Base-by-base conservation (phyloP, 148 eudicot species). In the Amaranthus cruentus region DNA sequence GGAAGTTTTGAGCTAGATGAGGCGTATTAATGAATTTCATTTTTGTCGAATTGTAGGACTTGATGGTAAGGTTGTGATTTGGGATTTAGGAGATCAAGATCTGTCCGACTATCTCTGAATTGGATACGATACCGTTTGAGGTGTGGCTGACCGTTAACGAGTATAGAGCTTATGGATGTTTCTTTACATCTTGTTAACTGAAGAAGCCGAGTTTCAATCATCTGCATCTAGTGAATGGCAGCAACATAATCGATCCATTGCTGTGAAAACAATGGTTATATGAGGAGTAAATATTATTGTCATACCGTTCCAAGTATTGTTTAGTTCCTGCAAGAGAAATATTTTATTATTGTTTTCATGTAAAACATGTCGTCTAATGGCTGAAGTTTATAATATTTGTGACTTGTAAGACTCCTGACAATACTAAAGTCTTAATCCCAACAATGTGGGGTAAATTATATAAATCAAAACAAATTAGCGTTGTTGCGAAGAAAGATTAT, bases 11-110 rank as follows among this genome's bases (percentile, higher is more conserved):
- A 15, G 48, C 12, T 56, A 68, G 3, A 53, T 2, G 55, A 18
- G 42, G 66, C 46, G n/a, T 15, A 54, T 14, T 70, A 14, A 46
- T 49, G 50, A 60, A 5, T 48, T 28, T 14, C 10, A 7, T 28
- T 47, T 71, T 4, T 18, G 4, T 64, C 50, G 46, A 69, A 64
- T 74, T 63, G 46, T 84, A 93, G 99, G 99, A 53, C 85, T 95
- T 67, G 99, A 95, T 75, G 99, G 99, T 53, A 95, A 87, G 81
- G 86, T 95, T 12, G 88, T 88, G 48, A 78, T 86, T 66, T 92
- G 99, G 99, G 97, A 95, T 80, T 70, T 95, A 81, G 86, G 85
- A 75, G 75, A 78, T 75, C 87, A 91, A 66, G 96, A 91, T 85
- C 74, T 91, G 48, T 73, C 75, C 1, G 90, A 91, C 48, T 87